Evolutionary conservation across 2,329 filamentous ascomycete genomes (phyloP).

Genomic region (Arthrobotrys pseudoclavata): DNA sequence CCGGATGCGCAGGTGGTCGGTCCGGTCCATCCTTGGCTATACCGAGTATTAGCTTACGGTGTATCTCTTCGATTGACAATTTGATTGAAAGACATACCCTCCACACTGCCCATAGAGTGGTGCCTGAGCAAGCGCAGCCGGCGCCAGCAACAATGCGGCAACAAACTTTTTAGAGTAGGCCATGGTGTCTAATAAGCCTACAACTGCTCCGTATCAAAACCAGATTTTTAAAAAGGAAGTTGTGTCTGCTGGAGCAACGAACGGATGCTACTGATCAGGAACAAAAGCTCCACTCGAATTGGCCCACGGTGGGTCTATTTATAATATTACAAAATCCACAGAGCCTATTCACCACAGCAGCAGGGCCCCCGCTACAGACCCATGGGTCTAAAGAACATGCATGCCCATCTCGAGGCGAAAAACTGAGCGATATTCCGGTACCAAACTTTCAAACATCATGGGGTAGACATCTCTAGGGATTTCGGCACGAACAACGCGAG

Average conservation of each 20-base stretch:
- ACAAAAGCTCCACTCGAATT: background rate
- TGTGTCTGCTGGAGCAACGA: background rate
- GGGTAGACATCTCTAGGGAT: conserved; percentile 15
- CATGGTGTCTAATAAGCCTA: conserved; percentile 12
- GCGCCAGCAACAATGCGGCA: conserved; percentile 36
- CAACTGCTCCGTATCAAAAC: background rate
- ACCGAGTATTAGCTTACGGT: background rate
- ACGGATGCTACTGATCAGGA: background rate
- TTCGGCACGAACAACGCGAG: conserved; percentile 48
- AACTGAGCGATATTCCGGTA: conserved; percentile 7
- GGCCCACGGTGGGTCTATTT: conserved; percentile 8
- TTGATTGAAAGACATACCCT: conserved; percentile 34
- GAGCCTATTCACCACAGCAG: background rate
- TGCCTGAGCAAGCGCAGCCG: conserved; percentile 29
- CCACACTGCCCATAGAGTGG: conserved; percentile 54
- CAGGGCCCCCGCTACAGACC: background rate
- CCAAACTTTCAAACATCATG: conserved; percentile 30
- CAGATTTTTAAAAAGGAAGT: background rate
- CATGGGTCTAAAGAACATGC: background rate
- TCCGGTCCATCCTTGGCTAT: conserved; percentile 47
- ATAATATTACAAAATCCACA: conserved; percentile 14
- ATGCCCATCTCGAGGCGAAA: conserved; percentile 8
- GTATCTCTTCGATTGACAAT: background rate
- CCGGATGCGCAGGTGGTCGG: conserved; percentile 46
- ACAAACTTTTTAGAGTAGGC: conserved; percentile 26